phyloP scores from a whole-genome alignment of 176 grass and related monocot species.

The Pontederia crassipes region DNA sequence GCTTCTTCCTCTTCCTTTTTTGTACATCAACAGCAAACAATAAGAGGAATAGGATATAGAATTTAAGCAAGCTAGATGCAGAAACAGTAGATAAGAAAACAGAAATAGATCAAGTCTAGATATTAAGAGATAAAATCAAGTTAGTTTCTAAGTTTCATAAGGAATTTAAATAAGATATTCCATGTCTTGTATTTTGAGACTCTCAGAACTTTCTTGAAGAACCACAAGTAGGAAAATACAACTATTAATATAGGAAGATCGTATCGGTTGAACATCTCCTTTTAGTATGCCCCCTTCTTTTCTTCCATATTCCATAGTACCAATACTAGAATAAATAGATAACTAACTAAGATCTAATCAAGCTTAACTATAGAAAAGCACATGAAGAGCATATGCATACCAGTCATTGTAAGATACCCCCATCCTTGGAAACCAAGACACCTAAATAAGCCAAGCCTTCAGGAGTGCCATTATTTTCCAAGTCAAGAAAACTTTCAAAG shows the following conservation, averaged over 20 bases:
- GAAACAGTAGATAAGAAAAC: no score
- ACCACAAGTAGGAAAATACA: constrained; percentile 51
- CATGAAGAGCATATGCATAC: constrained; percentile 93
- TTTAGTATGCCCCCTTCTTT: constrained; percentile 47
- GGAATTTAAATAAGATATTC: no score
- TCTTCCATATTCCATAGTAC: constrained; percentile 23
- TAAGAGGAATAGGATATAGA: no score
- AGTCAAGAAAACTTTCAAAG: constrained; percentile 97
- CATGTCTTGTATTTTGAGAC: constrained; percentile 43
- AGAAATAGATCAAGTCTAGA: no score
- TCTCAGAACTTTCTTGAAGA: constrained; percentile 27
- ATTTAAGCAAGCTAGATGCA: no score
- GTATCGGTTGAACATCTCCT: constrained; percentile 42
- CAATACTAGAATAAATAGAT: no score
- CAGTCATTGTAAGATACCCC: constrained; percentile 79
- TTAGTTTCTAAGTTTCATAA: no score
- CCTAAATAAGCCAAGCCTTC: constrained; percentile 93
- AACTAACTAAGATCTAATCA: no score
- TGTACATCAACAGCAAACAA: no score
- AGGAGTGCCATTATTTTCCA: constrained; percentile 91
- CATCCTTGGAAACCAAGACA: constrained; percentile 90
- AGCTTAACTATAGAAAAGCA: constrained; percentile 10
- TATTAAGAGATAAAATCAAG: no score
- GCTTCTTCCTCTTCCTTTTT: no score
- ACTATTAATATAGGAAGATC: constrained; percentile 42